Base-by-base conservation (phyloP, 177 flowering plant genomes). In the Tripterygium wilfordii region DNA sequence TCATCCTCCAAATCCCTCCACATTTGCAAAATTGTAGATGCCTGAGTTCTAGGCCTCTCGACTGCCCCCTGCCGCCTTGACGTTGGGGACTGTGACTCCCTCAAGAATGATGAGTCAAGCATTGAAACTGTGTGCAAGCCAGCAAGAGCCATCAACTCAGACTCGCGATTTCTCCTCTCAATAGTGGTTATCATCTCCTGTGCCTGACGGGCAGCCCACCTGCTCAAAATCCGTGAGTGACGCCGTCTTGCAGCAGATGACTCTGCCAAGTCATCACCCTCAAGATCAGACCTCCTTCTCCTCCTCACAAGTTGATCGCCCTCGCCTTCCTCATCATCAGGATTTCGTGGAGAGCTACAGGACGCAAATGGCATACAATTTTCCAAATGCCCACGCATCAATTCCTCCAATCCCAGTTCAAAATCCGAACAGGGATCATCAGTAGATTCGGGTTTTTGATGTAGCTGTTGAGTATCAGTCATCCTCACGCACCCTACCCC, bases 1-100 rank as follows among this genome's bases (percentile, higher is more conserved):
- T 85, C 97, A 53, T 87, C 99, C 72, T 94, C 99, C 70, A 94
- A 66, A 68, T 90, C 99, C 59, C 99, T 56, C 99, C 99, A 94
- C 99, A 90, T 90, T 59, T 87, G 97, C 64, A 87, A 56, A 31
- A 94, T 79, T 8, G 95, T 58, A 12, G 95, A 87, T 4, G 96
- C 87, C 56, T 65, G 88, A 14, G 95, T 76, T 45, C 64, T 74
- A 0, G 91, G 86, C 72, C 85, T 77, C 66, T 92, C 97, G n/a
- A 70, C 82, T 40, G 77, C 61, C 21, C 88, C 88, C 60, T 77
- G 96, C 53, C 74, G 52, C 61, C 82, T 67, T 0, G 97, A 77
- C 39, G 82, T 69, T 0, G 96, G 88, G 5, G 96, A 82, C 68
- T 76, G 85, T 0, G 97, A 75, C 65, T 83, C 95, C 49, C 90